phyloP scores from a whole-genome alignment of 2,329 filamentous ascomycete species.

The Colletotrichum eremochloae region DNA sequence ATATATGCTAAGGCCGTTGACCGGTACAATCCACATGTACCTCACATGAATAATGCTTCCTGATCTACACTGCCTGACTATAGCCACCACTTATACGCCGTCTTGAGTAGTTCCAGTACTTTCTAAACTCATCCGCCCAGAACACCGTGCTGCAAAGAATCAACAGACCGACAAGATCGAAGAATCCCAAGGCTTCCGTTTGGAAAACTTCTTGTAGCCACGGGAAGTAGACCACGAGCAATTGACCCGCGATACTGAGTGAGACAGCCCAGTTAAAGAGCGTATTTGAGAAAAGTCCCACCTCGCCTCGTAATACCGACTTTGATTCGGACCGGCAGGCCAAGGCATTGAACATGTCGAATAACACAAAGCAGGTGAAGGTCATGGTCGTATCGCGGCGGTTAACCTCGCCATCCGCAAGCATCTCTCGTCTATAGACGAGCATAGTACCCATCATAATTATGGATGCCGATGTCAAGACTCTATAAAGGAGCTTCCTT shows the following conservation, averaged over 20 bases:
- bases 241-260: slow-evolving; percentile 85
- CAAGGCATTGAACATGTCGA: slow-evolving; percentile 99
- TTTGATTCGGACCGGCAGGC: slow-evolving; percentile 93
- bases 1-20: slow-evolving; percentile 33
- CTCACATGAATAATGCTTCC: slow-evolving; percentile 21
- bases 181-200: slow-evolving; percentile 83
- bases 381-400: slow-evolving; percentile 99
- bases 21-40: slow-evolving; percentile 22
- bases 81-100: slow-evolving; percentile 71
- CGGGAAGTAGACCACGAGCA: slow-evolving; percentile 94
- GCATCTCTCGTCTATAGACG: slow-evolving; percentile 94
- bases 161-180: slow-evolving; percentile 81
- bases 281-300: slow-evolving; percentile 85
- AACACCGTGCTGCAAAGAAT: slow-evolving; percentile 90
- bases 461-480: slow-evolving; percentile 86
- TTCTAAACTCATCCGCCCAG: slow-evolving; percentile 92
- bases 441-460: slow-evolving; percentile 94
- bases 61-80: slow-evolving; percentile 72
- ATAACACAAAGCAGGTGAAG: slow-evolving; percentile 98
- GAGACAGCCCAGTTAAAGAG: slow-evolving; percentile 98
- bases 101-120: slow-evolving; percentile 77
- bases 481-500: slow-evolving; percentile 81
- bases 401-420: slow-evolving; percentile 83
- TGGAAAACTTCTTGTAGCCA: slow-evolving; percentile 96
- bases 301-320: slow-evolving; percentile 87